Evolutionary conservation across 2,329 filamentous ascomycete genomes (phyloP).

Genomic region (Aquanectria penicillioides): DNA sequence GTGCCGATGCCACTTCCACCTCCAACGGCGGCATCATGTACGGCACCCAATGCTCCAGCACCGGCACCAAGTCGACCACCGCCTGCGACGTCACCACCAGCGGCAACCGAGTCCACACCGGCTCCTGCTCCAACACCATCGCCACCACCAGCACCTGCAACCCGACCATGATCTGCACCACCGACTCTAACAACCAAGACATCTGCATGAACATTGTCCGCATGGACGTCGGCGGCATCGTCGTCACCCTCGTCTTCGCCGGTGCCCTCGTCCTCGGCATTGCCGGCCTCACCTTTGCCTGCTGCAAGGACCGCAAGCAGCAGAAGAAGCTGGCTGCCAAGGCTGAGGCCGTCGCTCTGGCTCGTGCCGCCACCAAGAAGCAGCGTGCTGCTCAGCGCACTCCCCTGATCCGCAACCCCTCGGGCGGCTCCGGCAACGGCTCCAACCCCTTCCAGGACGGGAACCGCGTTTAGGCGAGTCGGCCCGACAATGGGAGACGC

Average conservation of each 20-base stretch:
- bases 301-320: constrained; percentile 60
- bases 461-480: constrained; percentile 42
- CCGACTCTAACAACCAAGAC: constrained; percentile 47
- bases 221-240: constrained; percentile 56
- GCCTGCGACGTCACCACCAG: constrained; percentile 53
- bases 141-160: constrained; percentile 52
- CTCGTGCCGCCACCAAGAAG: constrained; percentile 59
- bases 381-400: constrained; percentile 48
- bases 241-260: constrained; percentile 60
- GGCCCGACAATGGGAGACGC: constrained; percentile 30
- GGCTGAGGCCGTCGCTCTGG: constrained; percentile 61
- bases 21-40: constrained; percentile 26
- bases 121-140: constrained; percentile 52
- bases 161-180: constrained; percentile 55
- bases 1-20: constrained; percentile 27
- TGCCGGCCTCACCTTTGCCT: constrained; percentile 58
- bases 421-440: constrained; percentile 32
- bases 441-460: constrained; percentile 52
- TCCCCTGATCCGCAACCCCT: constrained; percentile 50
- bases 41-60: constrained; percentile 50
- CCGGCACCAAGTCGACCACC: constrained; percentile 46
- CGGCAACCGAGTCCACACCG: constrained; percentile 46
- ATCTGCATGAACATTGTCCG: constrained; percentile 55
- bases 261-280: constrained; percentile 48
- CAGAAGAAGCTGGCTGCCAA: constrained; percentile 56